These are phyloP conservation scores for Geosmithia putterillii DNA, from an alignment of 2,329 filamentous ascomycete species.

Conservation along the genomic window DNA sequence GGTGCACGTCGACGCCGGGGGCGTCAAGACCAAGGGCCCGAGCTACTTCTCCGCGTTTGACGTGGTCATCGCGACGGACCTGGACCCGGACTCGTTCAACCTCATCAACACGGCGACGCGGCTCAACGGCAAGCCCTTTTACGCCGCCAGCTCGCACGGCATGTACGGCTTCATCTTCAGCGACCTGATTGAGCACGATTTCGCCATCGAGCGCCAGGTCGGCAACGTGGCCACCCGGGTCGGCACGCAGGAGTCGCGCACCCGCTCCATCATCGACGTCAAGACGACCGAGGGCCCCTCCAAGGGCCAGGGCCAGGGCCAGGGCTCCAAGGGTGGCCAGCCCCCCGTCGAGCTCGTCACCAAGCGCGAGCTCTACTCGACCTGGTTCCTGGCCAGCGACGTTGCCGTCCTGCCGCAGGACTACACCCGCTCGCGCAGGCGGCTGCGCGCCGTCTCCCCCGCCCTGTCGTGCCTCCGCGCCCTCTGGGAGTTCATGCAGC, in stretches of 20 bases:
- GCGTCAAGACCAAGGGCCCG: slow-evolving; percentile 54
- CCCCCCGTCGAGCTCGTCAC: slow-evolving; percentile 64
- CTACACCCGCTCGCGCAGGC: slow-evolving; percentile 53
- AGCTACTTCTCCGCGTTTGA: slow-evolving; percentile 72
- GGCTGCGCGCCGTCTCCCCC: slow-evolving; percentile 66
- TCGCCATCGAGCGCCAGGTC: slow-evolving; percentile 73
- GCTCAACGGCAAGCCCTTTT: slow-evolving; percentile 68
- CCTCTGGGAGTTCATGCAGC: slow-evolving; percentile 67
- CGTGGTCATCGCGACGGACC: slow-evolving; percentile 80
- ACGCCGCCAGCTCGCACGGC: slow-evolving; percentile 77
- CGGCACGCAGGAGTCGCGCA: slow-evolving; percentile 55
- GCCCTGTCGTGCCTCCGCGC: slow-evolving; percentile 78
- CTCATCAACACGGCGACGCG: slow-evolving; percentile 81
- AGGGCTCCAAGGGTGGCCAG: background rate
- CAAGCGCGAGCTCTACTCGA: slow-evolving; percentile 84
- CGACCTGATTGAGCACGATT: slow-evolving; percentile 83
- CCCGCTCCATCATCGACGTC: slow-evolving; percentile 61
- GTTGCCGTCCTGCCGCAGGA: slow-evolving; percentile 60
- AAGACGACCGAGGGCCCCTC: slow-evolving; percentile 54
- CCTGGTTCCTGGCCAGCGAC: slow-evolving; percentile 72
- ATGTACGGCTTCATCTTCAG: slow-evolving; percentile 93
- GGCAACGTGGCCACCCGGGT: slow-evolving; percentile 56
- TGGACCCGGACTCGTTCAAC: slow-evolving; percentile 61
- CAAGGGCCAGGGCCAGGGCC: slow-evolving; percentile 30
- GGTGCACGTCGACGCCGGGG: slow-evolving; percentile 56